A percentile compares a stretch with the other conserved stretches of the same genome.
Evolutionary conservation across 148 eudicot species (phyloP).

Genomic region (Rhododendron vialii): DNA sequence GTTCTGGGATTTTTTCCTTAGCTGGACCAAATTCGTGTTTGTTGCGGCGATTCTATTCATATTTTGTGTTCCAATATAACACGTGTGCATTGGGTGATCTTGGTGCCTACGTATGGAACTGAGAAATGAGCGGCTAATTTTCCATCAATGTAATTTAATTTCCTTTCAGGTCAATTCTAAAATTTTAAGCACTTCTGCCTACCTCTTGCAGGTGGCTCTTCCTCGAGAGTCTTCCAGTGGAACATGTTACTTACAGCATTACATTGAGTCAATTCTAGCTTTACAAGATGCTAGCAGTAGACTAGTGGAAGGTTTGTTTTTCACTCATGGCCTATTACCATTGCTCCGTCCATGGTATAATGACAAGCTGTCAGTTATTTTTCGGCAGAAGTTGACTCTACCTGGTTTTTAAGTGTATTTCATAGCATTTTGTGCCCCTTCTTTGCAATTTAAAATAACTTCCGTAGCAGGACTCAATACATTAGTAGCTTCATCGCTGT

Average conservation of each 20-base stretch:
- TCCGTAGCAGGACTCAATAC: neutral
- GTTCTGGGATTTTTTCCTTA: neutral
- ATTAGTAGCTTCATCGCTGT: neutral
- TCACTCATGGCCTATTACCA: neutral
- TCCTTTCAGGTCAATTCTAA: neutral
- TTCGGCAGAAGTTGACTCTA: neutral
- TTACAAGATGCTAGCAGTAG: conserved; percentile 77
- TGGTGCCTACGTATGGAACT: neutral
- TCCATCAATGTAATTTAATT: neutral
- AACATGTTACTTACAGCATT: conserved; percentile 79
- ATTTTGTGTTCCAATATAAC: neutral
- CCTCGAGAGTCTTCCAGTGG: conserved; percentile 77
- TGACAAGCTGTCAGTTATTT: conserved; percentile 2
- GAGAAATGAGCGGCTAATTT: neutral
- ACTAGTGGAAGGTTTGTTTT: conserved; percentile 52
- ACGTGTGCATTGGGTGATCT: neutral
- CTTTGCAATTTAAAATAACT: neutral
- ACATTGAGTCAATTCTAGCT: conserved; percentile 86
- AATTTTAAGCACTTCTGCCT: neutral
- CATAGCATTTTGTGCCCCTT: neutral
- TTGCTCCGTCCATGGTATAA: neutral
- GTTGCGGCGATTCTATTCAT: neutral
- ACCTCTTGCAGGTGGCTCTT: conserved; percentile 76
- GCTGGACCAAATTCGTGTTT: neutral
- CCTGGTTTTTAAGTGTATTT: neutral